A percentile compares a stretch with the other conserved stretches of the same genome.
phyloP scores from a whole-genome alignment of 495 filamentous ascomycete species.

The Amniculicola lignicola region DNA sequence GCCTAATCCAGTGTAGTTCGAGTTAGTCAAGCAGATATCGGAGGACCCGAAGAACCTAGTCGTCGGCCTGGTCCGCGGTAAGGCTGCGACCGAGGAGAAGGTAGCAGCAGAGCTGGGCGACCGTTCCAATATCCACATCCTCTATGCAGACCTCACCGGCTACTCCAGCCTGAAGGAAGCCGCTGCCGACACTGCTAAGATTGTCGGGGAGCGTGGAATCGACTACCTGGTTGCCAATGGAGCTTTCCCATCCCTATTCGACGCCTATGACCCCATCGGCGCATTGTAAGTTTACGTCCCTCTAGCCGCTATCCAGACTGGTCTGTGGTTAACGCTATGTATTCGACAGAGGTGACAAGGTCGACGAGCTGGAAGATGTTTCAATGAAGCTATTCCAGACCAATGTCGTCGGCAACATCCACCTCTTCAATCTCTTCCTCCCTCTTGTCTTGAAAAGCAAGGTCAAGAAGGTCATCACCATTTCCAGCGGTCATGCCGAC shows the following conservation, averaged over 20 bases:
- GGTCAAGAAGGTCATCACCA: constrained; percentile 55
- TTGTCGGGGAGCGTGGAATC: constrained; percentile 37
- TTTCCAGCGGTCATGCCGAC: constrained; percentile 51
- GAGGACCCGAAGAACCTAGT: constrained; percentile 42
- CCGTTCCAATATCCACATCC: constrained; percentile 23
- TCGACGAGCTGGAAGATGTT: not conserved
- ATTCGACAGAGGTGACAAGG: constrained; percentile 11
- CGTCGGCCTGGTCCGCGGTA: constrained; percentile 48
- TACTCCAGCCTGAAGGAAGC: constrained; percentile 28
- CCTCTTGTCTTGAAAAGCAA: constrained; percentile 51
- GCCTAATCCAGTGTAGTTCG: constrained; percentile 38
- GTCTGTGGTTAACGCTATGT: not conserved
- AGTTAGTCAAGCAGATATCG: constrained; percentile 44
- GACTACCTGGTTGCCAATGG: constrained; percentile 45
- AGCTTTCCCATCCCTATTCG: constrained; percentile 30
- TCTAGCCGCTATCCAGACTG: constrained; percentile 6
- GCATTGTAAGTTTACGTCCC: constrained; percentile 36
- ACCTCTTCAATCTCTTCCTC: constrained; percentile 54
- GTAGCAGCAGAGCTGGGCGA: constrained; percentile 19
- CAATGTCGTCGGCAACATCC: constrained; percentile 50
- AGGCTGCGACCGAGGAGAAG: constrained; percentile 35
- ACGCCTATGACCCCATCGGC: constrained; percentile 36
- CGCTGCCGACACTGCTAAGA: constrained; percentile 33
- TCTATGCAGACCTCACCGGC: constrained; percentile 21
- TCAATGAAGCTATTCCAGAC: constrained; percentile 36